A percentile compares a stretch with the other conserved stretches of the same genome.
phyloP scores from a whole-genome alignment of 495 filamentous ascomycete genomes.

The Penicillium coprophilum region DNA sequence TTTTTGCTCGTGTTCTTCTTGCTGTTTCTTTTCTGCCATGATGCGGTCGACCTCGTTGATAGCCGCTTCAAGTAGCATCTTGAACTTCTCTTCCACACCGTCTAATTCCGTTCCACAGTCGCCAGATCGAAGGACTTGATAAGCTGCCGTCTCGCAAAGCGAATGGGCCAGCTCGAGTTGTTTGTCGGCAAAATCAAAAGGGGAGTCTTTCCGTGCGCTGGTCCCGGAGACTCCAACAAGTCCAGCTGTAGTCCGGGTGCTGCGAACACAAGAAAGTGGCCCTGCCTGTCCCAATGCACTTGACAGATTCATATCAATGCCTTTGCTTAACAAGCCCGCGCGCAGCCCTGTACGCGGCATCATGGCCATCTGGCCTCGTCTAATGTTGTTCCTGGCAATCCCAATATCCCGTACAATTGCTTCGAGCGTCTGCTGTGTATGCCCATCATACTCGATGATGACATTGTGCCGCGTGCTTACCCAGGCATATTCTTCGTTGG shows the following conservation, averaged over 20 bases:
- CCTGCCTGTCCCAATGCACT: conserved; percentile 8
- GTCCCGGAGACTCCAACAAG: conserved; percentile 20
- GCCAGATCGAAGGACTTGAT: conserved; percentile 81
- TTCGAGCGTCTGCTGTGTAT: conserved; percentile 78
- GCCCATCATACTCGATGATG: conserved; percentile 85
- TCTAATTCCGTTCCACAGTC: conserved; percentile 73
- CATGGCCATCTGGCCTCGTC: conserved; percentile 64
- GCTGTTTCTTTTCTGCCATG: conserved; percentile 35
- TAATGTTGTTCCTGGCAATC: conserved; percentile 74
- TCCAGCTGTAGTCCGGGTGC: conserved; percentile 28
- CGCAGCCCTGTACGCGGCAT: conserved; percentile 24
- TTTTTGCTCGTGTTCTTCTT: conserved; percentile 19
- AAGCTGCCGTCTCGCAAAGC: conserved; percentile 80
- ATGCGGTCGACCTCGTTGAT: conserved; percentile 43
- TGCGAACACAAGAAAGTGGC: conserved; percentile 28
- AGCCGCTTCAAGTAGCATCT: conserved; percentile 40
- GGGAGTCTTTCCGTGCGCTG: conserved; percentile 22
- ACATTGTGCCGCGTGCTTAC: conserved; percentile 77
- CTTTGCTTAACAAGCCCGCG: conserved; percentile 19
- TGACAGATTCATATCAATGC: conserved; percentile 7
- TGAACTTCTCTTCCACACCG: conserved; percentile 60
- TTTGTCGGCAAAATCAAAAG: conserved; percentile 72
- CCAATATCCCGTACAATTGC: conserved; percentile 76
- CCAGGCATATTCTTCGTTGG: conserved; percentile 42
- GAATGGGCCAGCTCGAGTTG: conserved; percentile 74